phyloP scores from a whole-genome alignment of 1,139 yeast species.

The Blastobotrys proliferans region DNA sequence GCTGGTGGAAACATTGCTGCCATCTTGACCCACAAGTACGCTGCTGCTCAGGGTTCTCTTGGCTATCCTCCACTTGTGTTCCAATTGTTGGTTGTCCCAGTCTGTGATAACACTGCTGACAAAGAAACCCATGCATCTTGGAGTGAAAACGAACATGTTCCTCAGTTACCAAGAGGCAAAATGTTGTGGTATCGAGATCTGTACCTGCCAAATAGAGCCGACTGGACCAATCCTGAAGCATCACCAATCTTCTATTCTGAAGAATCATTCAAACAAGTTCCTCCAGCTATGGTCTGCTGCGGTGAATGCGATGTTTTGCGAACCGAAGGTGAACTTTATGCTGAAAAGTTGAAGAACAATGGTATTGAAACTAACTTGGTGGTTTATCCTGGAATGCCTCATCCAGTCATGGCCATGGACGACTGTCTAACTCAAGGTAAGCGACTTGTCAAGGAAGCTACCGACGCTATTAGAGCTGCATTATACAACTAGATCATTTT shows the following conservation, averaged over 20 bases:
- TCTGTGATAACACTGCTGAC: constrained; percentile 46
- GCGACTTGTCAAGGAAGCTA: constrained; percentile 35
- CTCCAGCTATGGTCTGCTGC: constrained; percentile 44
- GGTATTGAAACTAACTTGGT: constrained; percentile 39
- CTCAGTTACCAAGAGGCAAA: constrained; percentile 47
- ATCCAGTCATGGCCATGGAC: constrained; percentile 49
- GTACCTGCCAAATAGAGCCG: constrained; percentile 42
- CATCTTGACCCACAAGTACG: constrained; percentile 37
- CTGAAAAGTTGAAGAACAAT: constrained; percentile 39
- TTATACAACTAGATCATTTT: constrained; percentile 16
- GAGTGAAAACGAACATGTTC: constrained; percentile 42
- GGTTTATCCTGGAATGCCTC: constrained; percentile 43
- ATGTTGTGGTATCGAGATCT: constrained; percentile 47
- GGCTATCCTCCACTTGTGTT: constrained; percentile 39
- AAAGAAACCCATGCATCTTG: constrained; percentile 40
- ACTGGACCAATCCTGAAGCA: constrained; percentile 41
- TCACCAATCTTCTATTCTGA: constrained; percentile 44
- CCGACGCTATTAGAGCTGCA: constrained; percentile 21
- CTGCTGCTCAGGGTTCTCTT: constrained; percentile 25
- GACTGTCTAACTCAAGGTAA: constrained; percentile 42
- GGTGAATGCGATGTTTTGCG: constrained; percentile 46
- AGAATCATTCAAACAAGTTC: constrained; percentile 40
- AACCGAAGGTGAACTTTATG: constrained; percentile 45
- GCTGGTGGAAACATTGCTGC: constrained; percentile 50
- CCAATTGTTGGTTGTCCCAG: constrained; percentile 47